Base-by-base conservation (phyloP, 495 filamentous ascomycete genomes). In the Delitschia confertaspora region DNA sequence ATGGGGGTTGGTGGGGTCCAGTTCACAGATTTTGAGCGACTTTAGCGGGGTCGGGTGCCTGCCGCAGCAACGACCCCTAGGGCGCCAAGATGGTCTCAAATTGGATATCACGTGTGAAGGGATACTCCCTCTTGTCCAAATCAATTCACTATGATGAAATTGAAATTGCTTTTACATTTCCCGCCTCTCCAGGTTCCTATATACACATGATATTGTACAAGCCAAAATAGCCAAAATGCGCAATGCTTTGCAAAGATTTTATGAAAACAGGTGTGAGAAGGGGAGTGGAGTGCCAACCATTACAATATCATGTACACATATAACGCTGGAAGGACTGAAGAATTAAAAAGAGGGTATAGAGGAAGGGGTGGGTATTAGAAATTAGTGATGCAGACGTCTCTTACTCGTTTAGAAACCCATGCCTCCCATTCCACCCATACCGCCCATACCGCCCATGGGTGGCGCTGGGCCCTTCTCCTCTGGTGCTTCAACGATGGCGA, bases 401-500 rank as follows among this genome's bases (percentile, higher is more conserved):
- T 36, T 9, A 14, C 21, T 16, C 25, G 22, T 20, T 45, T 56
- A 56, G 53, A 56, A 56, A 36, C 50, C 50, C 39, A 44, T 45
- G 8, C 45, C 47, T 6, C 47, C 49, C 74, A 79, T 79, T 29
- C 76, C 75, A 16, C 75, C 78, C 69, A 76, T 75, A 31, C 76
- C 79, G 48, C 56, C 57, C 53, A 58, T 59, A 26, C 54, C 55
- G 40, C 71, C 73, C 25, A 47, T 56, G 16, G 62, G 51, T 69
- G 49, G 38, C 18, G 72, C 65, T 4, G 68, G 63, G 37, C 66
- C 73, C 83, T 95, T 94, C 66, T 94, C 88, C 62, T 95, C 93
- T 36, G 83, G 75, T 41, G 93, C 91, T 68, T 98, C 91, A 41
- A 93, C 86, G 49, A 98, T 88, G 39, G 89, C 88, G 47, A 95